Evolutionary conservation across 495 filamentous ascomycete species (phyloP), one percentile per base, ranked within the genome.

Genomic region (Tuber indicum): DNA sequence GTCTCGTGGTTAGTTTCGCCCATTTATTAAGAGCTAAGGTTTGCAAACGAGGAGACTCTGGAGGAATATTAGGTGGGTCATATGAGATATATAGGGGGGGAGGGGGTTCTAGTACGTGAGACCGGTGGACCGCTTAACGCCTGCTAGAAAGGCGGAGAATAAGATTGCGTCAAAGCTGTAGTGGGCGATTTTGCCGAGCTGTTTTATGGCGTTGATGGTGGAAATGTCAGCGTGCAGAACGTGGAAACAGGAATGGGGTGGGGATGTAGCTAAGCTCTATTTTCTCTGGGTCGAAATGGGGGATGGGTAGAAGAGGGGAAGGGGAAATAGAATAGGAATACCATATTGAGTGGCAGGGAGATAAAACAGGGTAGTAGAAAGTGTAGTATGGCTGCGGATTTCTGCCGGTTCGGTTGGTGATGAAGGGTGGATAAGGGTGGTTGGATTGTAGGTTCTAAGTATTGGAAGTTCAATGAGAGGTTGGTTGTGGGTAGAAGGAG

Each of bases 141-240:
- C 96, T 32, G 96, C 96, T 70, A 99, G 92, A 83, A 98, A 94
- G 75, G 96, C 92, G 70, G 96, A 99, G 85, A 99, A 76, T 79
- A 98, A 89, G 46, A 98, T 93, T 78, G 96, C 96, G 86, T 99
- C 96, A 82, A 99, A 94, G 82, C 94, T 93, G 87, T 96, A 97
- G 87, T 99, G 96, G 81, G 91, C 91, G 77, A 99, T 84, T 85
- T 92, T 90, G 86, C 94, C 96, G 86, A 99, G 87, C 96, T 98
- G 89, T 85, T 85, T 87, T 87, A 85, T 89, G 77, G 89, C 84
- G 81, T 86, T 87, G 84, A 89, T 86, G 82, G 87, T 90, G 17
- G 70, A 72, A 43, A 39, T 39, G 6, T 78, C 70, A 36, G 23
- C 9, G 19, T 47, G 21, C 49, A 21, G n/a, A 78, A 69, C 23